Percentiles rank a stretch among this genome's conserved stretches.
phyloP scores from a whole-genome alignment of 2,329 filamentous ascomycete species.

The Colletotrichum sp. region DNA sequence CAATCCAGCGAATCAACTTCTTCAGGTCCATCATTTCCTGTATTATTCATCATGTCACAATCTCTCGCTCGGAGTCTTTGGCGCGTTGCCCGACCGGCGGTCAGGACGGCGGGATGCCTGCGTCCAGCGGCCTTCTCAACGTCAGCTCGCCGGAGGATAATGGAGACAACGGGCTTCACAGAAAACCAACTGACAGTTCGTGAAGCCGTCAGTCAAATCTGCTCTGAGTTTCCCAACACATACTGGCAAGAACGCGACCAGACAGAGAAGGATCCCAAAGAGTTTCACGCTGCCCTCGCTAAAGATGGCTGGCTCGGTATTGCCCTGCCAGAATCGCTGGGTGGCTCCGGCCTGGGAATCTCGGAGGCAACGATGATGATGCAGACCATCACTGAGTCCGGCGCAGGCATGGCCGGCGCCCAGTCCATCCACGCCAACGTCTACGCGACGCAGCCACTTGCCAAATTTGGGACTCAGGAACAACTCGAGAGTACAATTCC shows the following conservation, averaged over 20 bases:
- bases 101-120: neutral
- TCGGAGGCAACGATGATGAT: slow-evolving; percentile 88
- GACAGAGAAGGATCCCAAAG: slow-evolving; percentile 71
- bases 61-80: neutral
- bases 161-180: slow-evolving; percentile 76
- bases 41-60: neutral
- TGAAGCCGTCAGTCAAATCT: slow-evolving; percentile 72
- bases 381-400: slow-evolving; percentile 79
- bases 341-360: slow-evolving; percentile 78
- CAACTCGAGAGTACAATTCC: slow-evolving; percentile 71
- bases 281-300: slow-evolving; percentile 77
- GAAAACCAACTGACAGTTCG: slow-evolving; percentile 76
- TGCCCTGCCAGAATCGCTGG: slow-evolving; percentile 75
- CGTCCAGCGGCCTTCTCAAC: slow-evolving; percentile 35
- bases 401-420: slow-evolving; percentile 78
- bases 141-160: slow-evolving; percentile 49
- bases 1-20: neutral
- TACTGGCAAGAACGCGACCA: slow-evolving; percentile 82
- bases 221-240: slow-evolving; percentile 71
- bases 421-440: slow-evolving; percentile 70
- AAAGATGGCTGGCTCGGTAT: slow-evolving; percentile 83
- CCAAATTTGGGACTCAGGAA: slow-evolving; percentile 71
- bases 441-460: slow-evolving; percentile 77
- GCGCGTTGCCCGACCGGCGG: neutral
- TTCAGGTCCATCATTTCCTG: neutral